phyloP scores from a whole-genome alignment of 2,329 filamentous ascomycete genomes.

The Ophioceras dolichostomum region DNA sequence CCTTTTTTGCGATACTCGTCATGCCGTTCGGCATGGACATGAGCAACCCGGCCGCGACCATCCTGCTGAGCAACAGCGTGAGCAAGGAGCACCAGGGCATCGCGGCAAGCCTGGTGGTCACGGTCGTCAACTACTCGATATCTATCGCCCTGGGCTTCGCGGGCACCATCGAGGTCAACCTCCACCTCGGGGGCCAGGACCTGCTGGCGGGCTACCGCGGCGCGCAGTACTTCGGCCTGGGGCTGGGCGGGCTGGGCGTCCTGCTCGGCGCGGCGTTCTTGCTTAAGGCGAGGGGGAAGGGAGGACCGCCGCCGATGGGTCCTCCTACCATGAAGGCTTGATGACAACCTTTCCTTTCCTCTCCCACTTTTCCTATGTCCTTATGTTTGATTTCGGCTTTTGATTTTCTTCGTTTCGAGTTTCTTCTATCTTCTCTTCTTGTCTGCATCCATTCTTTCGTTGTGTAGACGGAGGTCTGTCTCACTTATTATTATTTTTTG shows the following conservation, averaged over 20 bases:
- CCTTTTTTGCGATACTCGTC: constrained; percentile 45
- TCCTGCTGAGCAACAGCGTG: constrained; percentile 44
- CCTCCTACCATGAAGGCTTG: neutral
- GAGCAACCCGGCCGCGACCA: constrained; percentile 48
- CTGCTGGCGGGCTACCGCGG: constrained; percentile 21
- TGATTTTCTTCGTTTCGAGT: too few species aligned
- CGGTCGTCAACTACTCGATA: constrained; percentile 57
- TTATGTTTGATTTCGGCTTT: too few species aligned
- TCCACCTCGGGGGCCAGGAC: constrained; percentile 14
- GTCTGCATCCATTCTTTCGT: too few species aligned
- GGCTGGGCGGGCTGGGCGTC: constrained; percentile 21
- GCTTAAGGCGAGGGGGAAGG: constrained; percentile 5
- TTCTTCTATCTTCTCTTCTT: too few species aligned
- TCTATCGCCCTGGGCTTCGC: constrained; percentile 54
- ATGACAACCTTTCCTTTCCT: constrained; percentile 1
- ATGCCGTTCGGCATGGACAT: constrained; percentile 56
- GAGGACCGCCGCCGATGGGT: too few species aligned
- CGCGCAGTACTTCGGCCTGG: constrained; percentile 28
- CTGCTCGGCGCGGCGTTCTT: constrained; percentile 18
- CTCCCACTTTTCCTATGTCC: too few species aligned
- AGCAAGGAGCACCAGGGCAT: constrained; percentile 32
- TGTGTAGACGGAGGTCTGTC: too few species aligned
- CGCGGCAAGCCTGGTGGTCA: constrained; percentile 44
- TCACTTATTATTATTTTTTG: too few species aligned
- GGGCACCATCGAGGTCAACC: constrained; percentile 43